Conservation (phyloP, 2,329 filamentous ascomycete species). For the Sclerotinia minor region DNA sequence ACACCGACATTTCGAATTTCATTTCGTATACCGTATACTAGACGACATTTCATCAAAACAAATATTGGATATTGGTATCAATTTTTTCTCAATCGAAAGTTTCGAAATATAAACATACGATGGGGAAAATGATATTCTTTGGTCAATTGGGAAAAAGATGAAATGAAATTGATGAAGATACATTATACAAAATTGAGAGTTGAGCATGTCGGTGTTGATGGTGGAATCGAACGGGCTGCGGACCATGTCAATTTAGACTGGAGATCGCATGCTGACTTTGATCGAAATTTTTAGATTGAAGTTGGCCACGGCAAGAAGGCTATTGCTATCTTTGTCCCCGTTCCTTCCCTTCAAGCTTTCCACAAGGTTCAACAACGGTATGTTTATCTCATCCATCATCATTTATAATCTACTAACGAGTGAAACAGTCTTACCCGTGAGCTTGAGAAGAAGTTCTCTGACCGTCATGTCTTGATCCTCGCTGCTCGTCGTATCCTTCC, state of each 20-base stretch:
- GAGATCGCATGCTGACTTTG: constrained; percentile 75
- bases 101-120: constrained; percentile 14
- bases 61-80: constrained; percentile 14
- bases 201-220: constrained; percentile 38
- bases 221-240: constrained; percentile 74
- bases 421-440: constrained; percentile 86
- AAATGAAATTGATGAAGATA: constrained; percentile 30
- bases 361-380: constrained; percentile 99
- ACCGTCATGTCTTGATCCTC: constrained; percentile 99
- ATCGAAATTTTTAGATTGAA: constrained; percentile 80
- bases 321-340: constrained; percentile 99
- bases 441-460: constrained; percentile 99
- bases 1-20: constrained; percentile 24
- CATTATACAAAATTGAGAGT: constrained; percentile 29
- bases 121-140: constrained; percentile 8
- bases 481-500: constrained; percentile 98
- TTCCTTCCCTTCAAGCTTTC: constrained; percentile 97
- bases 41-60: constrained; percentile 23
- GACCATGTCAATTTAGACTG: constrained; percentile 57
- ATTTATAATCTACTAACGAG: constrained; percentile 11
- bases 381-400: constrained; percentile 44
- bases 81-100: constrained; percentile 10
- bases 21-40: constrained; percentile 25
- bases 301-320: constrained; percentile 99
- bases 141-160: constrained; percentile 28